Evolutionary conservation across 2,329 filamentous ascomycete species (phyloP).

Genomic region (Tolypocladium paradoxum): DNA sequence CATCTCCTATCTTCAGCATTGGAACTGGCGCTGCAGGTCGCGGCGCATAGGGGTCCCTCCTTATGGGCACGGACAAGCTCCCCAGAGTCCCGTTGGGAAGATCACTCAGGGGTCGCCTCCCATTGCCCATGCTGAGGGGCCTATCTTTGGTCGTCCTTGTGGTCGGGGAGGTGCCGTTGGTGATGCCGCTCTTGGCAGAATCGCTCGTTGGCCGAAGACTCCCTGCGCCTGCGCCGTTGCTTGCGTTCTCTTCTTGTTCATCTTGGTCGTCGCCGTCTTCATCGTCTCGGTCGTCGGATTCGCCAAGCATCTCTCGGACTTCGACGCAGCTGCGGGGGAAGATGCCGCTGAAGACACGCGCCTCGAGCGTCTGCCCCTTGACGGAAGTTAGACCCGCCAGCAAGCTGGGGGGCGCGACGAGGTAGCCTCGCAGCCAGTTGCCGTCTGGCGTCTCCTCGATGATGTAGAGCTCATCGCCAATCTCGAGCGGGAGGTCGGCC

Average conservation of each 20-base stretch:
- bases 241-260: slow-evolving; percentile 13
- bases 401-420: slow-evolving; percentile 87
- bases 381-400: slow-evolving; percentile 83
- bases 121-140: slow-evolving; percentile 11
- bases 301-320: slow-evolving; percentile 82
- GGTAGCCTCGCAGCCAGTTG: slow-evolving; percentile 89
- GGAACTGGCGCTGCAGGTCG: slow-evolving; percentile 88
- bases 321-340: slow-evolving; percentile 93
- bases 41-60: slow-evolving; percentile 54
- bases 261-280: slow-evolving; percentile 32
- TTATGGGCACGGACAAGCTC: slow-evolving; percentile 34
- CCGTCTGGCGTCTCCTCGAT: slow-evolving; percentile 92
- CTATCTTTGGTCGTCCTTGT: slow-evolving; percentile 23
- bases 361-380: slow-evolving; percentile 87
- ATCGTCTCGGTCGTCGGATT: slow-evolving; percentile 46
- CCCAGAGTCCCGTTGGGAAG: slow-evolving; percentile 28
- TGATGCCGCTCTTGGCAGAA: slow-evolving; percentile 44
- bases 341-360: slow-evolving; percentile 95
- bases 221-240: slow-evolving; percentile 18
- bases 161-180: slow-evolving; percentile 23
- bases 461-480: slow-evolving; percentile 97
- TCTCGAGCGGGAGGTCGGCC: slow-evolving; percentile 89
- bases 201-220: slow-evolving; percentile 28
- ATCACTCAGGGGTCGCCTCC: slow-evolving; percentile 22
- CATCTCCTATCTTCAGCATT: slow-evolving; percentile 95